Base-by-base conservation (phyloP, 2,329 filamentous ascomycete genomes). In the Nigrospora osmanthi region DNA sequence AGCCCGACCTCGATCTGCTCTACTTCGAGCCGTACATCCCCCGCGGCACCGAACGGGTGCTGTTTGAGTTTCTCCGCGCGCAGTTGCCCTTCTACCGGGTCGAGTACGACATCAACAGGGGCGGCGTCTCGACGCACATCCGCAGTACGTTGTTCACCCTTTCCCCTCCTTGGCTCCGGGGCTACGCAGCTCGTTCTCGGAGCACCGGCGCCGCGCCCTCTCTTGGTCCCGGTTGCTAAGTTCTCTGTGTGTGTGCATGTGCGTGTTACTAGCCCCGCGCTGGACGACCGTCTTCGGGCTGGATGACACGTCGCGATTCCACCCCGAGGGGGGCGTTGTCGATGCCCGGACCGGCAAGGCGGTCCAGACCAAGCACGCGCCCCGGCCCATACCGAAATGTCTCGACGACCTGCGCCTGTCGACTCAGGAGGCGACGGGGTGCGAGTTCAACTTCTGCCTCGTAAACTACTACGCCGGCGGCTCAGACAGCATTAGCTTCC, bases 401-500 rank as follows among this genome's bases (percentile, higher is more conserved):
- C 72, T 91, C 0, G 77, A 87, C 35, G 62, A 71, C 6, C 71
- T 91, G 9, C 76, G 81, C 11, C 65, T 62, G 32, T 71, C 79
- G 11, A 80, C 84, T 1, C 84, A 91, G 61, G 70, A 73, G 5
- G 76, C 78, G 0, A 87, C 83, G 1, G 74, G 73, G n/a, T 77
- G 78, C 55, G 72, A 58, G 1, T 91, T 85, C 65, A 91, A 91
- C 58, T 88, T 90, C 59, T 86, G 82, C 48, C 72, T 91, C 1
- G 84, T 91, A 5, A 91, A 91, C 57, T 91, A 91, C 66, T 91
- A 91, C 58, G 82, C 83, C n/a, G 78, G 76, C 4, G 86, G 87
- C 0, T 69, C 78, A 6, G 86, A 91, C 60, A 87, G 83, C 52
- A 91, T 91, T 40, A 77, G 81, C 11, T 91, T 85, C 56, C 86